Conservation (phyloP, 2,329 filamentous ascomycete species). For the Epichloe sibirici region DNA sequence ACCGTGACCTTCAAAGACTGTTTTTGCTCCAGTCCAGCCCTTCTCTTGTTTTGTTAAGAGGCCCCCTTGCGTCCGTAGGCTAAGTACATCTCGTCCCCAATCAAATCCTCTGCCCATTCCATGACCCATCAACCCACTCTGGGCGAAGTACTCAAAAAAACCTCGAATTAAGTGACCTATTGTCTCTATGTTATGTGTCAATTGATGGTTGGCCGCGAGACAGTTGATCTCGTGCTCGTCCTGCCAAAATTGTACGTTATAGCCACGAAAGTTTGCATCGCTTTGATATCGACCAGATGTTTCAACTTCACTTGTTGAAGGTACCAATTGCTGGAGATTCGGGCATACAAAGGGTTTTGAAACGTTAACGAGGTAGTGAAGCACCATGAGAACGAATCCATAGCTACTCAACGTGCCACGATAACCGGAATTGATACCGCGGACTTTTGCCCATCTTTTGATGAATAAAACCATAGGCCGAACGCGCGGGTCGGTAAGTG, state of each 20-base stretch:
- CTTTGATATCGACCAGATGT: constrained; percentile 13
- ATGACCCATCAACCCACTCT: constrained; percentile 41
- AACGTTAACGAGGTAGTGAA: constrained; percentile 82
- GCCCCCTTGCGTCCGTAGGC: constrained; percentile 59
- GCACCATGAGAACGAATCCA: constrained; percentile 82
- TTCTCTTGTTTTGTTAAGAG: constrained; percentile 64
- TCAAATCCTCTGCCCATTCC: constrained; percentile 50
- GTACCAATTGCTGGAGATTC: constrained; percentile 58
- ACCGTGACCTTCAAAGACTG: constrained; percentile 42
- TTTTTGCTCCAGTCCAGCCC: constrained; percentile 77
- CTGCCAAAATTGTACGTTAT: constrained; percentile 65
- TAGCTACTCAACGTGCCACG: constrained; percentile 80
- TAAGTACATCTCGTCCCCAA: constrained; percentile 71
- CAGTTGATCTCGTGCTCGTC: constrained; percentile 57
- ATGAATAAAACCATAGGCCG: constrained; percentile 70
- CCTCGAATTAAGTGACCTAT: constrained; percentile 62
- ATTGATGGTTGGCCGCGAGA: constrained; percentile 42
- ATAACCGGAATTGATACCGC: constrained; percentile 79
- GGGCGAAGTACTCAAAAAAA: constrained; percentile 81
- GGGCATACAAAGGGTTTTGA: constrained; percentile 70
- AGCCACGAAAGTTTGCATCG: constrained; percentile 42
- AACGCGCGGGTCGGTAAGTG: constrained; percentile 65
- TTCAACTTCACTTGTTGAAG: constrained; percentile 24
- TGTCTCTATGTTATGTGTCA: constrained; percentile 58
- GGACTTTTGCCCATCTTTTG: constrained; percentile 79